phyloP scores from a whole-genome alignment of 1,139 yeast species.

The Debaryomyces sp. region DNA sequence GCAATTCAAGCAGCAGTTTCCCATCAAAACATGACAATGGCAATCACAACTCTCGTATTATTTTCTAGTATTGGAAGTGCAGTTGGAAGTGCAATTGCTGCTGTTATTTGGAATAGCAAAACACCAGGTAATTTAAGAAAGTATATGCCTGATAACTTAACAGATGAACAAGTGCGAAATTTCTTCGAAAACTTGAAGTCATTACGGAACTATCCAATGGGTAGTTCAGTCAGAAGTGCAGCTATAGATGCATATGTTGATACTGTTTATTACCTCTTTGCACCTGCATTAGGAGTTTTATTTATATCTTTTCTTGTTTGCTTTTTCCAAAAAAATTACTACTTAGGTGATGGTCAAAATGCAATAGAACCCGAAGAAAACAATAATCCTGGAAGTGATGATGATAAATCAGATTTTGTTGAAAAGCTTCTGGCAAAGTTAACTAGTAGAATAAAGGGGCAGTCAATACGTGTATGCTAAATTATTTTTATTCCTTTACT shows the following conservation, averaged over 20 bases:
- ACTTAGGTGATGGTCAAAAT: constrained; percentile 30
- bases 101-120: constrained; percentile 47
- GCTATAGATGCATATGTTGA: constrained; percentile 11
- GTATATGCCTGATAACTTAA: constrained; percentile 22
- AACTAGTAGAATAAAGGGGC: not conserved
- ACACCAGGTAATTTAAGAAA: constrained; percentile 29
- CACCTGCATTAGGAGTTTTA: constrained; percentile 25
- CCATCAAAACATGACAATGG: constrained; percentile 48
- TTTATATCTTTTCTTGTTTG: constrained; percentile 25
- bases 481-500: no score
- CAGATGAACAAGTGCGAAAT: constrained; percentile 10
- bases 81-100: constrained; percentile 46
- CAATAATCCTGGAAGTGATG: not conserved
- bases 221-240: constrained; percentile 9
- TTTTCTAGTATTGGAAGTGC: constrained; percentile 45
- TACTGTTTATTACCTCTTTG: constrained; percentile 20
- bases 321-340: constrained; percentile 30
- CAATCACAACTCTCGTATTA: constrained; percentile 42
- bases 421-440: not conserved
- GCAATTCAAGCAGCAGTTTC: constrained; percentile 37
- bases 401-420: not conserved
- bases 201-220: constrained; percentile 7
- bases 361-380: constrained; percentile 21
- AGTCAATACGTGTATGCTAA: no score
- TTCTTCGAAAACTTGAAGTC: constrained; percentile 14